Conservation (phyloP, 2,329 filamentous ascomycete genomes). For the Aspergillus sp. region DNA sequence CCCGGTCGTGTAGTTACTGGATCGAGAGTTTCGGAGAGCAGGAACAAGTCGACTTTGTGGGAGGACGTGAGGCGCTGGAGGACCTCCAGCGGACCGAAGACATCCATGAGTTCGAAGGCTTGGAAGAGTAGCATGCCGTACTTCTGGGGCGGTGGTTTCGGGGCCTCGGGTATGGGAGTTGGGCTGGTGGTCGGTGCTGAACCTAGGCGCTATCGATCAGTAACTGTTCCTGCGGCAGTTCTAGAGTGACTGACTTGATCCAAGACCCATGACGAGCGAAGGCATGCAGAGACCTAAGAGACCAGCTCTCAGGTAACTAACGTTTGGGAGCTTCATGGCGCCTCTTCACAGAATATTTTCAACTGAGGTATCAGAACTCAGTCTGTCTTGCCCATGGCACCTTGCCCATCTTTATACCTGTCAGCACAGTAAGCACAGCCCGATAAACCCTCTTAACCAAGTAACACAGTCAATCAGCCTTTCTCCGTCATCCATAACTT, state of each 20-base stretch:
- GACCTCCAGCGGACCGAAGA: slow-evolving; percentile 50
- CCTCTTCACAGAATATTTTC: background rate
- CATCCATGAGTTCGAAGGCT: slow-evolving; percentile 44
- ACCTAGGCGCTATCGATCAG: background rate
- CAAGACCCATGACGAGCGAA: background rate
- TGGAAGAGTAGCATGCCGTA: slow-evolving; percentile 34
- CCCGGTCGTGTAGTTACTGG: slow-evolving; percentile 30
- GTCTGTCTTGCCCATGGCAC: background rate
- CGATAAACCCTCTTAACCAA: too few relatives aligned
- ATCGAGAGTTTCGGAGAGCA: slow-evolving; percentile 32
- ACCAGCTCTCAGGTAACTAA: background rate
- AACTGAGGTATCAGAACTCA: too few relatives aligned
- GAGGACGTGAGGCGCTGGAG: slow-evolving; percentile 35
- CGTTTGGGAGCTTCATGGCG: background rate
- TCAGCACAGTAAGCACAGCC: background rate
- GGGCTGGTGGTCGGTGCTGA: background rate
- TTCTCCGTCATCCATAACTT: background rate
- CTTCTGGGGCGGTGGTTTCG: background rate
- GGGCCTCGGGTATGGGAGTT: background rate
- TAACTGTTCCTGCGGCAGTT: background rate
- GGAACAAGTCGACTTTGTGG: slow-evolving; percentile 24
- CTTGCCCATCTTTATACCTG: background rate
- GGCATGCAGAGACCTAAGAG: background rate
- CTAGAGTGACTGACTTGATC: background rate
- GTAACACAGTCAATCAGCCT: too few relatives aligned